Base-by-base conservation (phyloP, 139 green algal species). In the Chlorella ohadii region DNA sequence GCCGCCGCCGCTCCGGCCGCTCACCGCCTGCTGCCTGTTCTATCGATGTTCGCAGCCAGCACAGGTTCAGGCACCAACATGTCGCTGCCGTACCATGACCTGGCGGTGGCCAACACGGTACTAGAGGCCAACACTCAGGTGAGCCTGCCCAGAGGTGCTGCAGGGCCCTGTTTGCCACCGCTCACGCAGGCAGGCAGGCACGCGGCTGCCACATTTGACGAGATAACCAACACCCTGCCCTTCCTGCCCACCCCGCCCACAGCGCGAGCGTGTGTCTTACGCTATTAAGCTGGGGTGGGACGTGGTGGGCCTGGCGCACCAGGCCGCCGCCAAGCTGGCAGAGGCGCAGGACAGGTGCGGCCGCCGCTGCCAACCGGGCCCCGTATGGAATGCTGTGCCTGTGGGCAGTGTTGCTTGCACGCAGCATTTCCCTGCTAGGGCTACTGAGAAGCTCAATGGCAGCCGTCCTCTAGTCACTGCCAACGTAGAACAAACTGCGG, bases 291-390 rank as follows among this genome's bases (percentile, higher is more conserved):
- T 91, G 34, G 91, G 91, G 1, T 93, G 84, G 63, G 83, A 86
- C 66, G 79, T 34, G 11, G 71, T 92, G 15, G 87, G 81, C 0
- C 47, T 79, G 3, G 67, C 72, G 16, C 83, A 92, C 57, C 83
- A 82, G 17, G 89, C 85, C 0, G 66, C 64, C 0, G 87, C 83
- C 16, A 68, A 39, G 20, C 51, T 94, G 13, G 64, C 61, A 3
- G 86, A 86, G 36, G 33, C 31, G 0, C 51, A 76, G 16, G 88
- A 94, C 87, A 92, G 81, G 88, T 91, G 31, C 12, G 77, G 19
- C 12, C 0, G 4, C 51, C 51, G 51, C 44, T 11, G 6, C 7
- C 44, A 6, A 55, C 44, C 44, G 6, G 44, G 44, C 44, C 44
- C 44, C 6, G 44, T 22, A 22, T 20, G 51, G 15, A 20, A 36